Conservation (phyloP, 129 eudicot genomes). For the Tagetes erecta region DNA sequence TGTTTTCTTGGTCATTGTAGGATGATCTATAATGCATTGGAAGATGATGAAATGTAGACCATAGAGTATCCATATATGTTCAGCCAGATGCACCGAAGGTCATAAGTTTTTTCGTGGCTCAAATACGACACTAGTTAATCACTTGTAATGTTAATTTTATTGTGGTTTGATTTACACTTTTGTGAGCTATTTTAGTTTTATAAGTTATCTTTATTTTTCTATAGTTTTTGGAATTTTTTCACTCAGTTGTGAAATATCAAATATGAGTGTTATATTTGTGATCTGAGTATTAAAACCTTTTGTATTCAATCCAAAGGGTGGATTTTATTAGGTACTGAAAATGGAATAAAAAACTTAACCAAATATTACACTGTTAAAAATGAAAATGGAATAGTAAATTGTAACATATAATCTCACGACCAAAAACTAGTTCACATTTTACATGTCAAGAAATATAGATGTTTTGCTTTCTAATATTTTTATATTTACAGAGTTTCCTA, state of each 20-base stretch:
- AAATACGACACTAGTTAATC: background rate
- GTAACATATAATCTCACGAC: conserved; percentile 15
- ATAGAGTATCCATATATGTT: too few species aligned
- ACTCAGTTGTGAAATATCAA: background rate
- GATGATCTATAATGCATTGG: conserved; percentile 48
- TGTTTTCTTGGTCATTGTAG: conserved; percentile 36
- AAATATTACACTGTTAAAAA: background rate
- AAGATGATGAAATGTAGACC: conserved; percentile 40
- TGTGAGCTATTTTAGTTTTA: background rate
- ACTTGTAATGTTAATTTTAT: conserved; percentile 11
- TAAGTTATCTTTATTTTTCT: background rate
- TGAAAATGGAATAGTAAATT: background rate
- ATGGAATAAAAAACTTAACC: background rate
- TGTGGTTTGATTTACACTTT: background rate
- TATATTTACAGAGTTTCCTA: background rate
- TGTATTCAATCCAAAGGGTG: background rate
- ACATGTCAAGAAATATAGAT: conserved; percentile 3
- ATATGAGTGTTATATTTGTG: too few species aligned
- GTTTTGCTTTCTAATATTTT: background rate
- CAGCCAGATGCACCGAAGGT: too few species aligned
- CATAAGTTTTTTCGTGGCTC: background rate
- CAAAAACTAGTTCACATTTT: conserved; percentile 15
- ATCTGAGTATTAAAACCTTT: too few species aligned
- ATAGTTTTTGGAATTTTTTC: conserved; percentile 1
- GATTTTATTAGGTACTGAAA: too few species aligned